Conservation (phyloP, 1,139 yeast genomes). For the Arxiozyma slooffiae region DNA sequence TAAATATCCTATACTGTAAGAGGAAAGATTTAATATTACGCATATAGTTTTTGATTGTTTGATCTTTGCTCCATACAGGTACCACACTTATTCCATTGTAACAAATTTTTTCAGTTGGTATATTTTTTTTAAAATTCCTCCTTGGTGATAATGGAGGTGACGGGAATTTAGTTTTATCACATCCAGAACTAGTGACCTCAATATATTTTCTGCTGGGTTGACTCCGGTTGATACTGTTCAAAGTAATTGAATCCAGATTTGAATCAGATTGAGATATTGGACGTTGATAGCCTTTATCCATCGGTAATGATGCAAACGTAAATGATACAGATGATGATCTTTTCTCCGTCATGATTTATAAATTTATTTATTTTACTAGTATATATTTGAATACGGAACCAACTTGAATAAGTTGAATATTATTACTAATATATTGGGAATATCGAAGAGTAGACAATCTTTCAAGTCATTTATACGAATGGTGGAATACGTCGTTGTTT, state of each 20-base stretch:
- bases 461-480: neutral
- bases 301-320: neutral
- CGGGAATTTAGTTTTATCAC: conserved; percentile 11
- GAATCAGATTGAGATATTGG: conserved; percentile 3
- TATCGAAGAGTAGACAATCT: no score
- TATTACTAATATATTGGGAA: neutral
- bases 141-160: conserved; percentile 30
- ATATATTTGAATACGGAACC: neutral
- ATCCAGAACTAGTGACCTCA: neutral
- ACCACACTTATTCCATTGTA: neutral
- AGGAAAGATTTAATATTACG: neutral
- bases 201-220: neutral
- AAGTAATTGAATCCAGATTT: conserved; percentile 9
- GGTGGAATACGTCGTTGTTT: no score
- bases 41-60: conserved; percentile 7
- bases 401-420: neutral
- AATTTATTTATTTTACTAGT: no score
- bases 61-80: conserved; percentile 5
- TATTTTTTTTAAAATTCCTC: neutral
- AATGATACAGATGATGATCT: neutral
- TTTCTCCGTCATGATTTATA: neutral
- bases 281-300: neutral
- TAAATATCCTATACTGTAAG: neutral
- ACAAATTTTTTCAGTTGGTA: neutral
- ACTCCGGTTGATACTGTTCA: neutral